Percentiles rank a stretch among this genome's conserved stretches.
phyloP scores from a whole-genome alignment of 495 filamentous ascomycete species.

The Aspergillus affinis region DNA sequence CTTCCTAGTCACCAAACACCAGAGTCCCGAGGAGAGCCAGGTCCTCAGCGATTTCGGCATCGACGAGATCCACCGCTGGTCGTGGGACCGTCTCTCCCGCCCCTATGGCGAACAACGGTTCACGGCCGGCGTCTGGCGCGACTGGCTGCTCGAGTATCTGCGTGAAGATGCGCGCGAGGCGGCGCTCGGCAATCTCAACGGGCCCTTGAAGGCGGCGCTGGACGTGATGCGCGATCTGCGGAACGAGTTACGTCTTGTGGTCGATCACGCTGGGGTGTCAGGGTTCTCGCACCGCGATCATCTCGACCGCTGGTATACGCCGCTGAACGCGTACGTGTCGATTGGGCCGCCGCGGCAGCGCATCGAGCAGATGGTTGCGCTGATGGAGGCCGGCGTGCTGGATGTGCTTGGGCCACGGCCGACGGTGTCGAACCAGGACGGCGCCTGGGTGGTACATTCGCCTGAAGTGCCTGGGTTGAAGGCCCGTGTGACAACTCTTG shows the following conservation, averaged over 20 bases:
- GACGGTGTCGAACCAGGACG: slow-evolving; percentile 12
- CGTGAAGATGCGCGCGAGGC: slow-evolving; percentile 15
- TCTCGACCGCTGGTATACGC: slow-evolving; percentile 10
- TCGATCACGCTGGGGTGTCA: slow-evolving; percentile 2
- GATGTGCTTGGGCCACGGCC: slow-evolving; percentile 18
- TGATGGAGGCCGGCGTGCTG: slow-evolving; percentile 21
- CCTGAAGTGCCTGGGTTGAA: slow-evolving; percentile 11
- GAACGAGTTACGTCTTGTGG: slow-evolving; percentile 16
- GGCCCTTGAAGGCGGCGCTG: slow-evolving; percentile 18
- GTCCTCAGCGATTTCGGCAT: slow-evolving; percentile 14
- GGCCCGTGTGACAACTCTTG: slow-evolving; percentile 11
- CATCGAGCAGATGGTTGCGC: slow-evolving; percentile 11
- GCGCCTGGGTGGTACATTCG: slow-evolving; percentile 16
- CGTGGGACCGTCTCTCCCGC: slow-evolving; percentile 3
- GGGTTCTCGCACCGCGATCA: slow-evolving; percentile 7
- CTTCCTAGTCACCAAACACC: slow-evolving; percentile 13
- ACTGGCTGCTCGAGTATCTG: slow-evolving; percentile 8
- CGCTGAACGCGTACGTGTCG: slow-evolving; percentile 7
- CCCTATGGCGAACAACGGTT: slow-evolving; percentile 5
- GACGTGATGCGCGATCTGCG: slow-evolving; percentile 25
- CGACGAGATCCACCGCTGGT: slow-evolving; percentile 3
- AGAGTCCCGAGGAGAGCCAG: slow-evolving; percentile 12
- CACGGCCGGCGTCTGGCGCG: slow-evolving; percentile 9
- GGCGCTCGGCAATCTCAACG: slow-evolving; percentile 16
- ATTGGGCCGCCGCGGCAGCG: slow-evolving; percentile 9